These are phyloP conservation scores for Cladosporium sp. DNA, from an alignment of 2,329 filamentous ascomycete genomes.

Conservation along the genomic window DNA sequence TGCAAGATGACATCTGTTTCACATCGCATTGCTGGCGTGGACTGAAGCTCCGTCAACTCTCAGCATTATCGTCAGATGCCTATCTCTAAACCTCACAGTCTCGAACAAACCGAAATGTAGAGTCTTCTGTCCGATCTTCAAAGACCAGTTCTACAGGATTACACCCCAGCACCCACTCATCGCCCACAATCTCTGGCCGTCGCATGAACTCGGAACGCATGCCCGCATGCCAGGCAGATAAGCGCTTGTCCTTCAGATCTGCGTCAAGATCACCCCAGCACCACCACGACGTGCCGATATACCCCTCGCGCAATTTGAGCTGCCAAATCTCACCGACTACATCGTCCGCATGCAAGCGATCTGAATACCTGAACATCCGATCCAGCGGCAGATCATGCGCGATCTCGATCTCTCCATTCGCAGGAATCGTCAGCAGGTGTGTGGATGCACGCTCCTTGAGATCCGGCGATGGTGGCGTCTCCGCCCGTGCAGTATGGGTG, in stretches of 20 bases:
- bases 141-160: slow-evolving; percentile 4
- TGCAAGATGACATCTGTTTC: too few relatives aligned
- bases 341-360: background rate
- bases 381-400: slow-evolving; percentile 1
- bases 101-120: background rate
- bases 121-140: background rate
- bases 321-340: too few relatives aligned
- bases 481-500: background rate
- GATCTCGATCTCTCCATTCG: slow-evolving; percentile 5
- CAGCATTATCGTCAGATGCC: too few relatives aligned
- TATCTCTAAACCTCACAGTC: too few relatives aligned
- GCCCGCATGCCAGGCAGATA: slow-evolving; percentile 9
- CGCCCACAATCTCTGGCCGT: background rate
- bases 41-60: too few relatives aligned
- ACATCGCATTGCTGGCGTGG: too few relatives aligned
- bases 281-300: slow-evolving; percentile 14
- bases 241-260: slow-evolving; percentile 9
- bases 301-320: too few relatives aligned
- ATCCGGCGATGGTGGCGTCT: background rate
- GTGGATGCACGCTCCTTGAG: background rate
- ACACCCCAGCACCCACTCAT: background rate
- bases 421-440: slow-evolving; percentile 8
- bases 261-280: slow-evolving; percentile 14
- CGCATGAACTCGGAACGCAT: too few relatives aligned
- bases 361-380: slow-evolving; percentile 11